Percentiles rank a stretch among this genome's conserved stretches.
Evolutionary conservation across 1,284 basidiomycete species (phyloP).

Genomic region (Quambalaria eucalypti): DNA sequence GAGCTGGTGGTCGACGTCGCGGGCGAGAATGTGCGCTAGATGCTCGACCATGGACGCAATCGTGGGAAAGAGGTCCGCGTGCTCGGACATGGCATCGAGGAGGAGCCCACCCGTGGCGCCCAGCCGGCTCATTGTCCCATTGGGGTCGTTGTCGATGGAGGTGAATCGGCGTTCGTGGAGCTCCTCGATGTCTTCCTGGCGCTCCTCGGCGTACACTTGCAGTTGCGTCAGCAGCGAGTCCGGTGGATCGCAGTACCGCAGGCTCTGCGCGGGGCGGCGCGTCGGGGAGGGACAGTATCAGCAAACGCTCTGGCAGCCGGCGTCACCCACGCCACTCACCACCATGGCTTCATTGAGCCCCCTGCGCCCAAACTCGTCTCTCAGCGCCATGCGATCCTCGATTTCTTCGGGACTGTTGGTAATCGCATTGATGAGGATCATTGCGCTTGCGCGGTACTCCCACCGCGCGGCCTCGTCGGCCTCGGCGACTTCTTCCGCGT

Average conservation of each 20-base stretch:
- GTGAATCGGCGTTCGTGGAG: slow-evolving; percentile 47
- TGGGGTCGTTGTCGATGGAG: not conserved
- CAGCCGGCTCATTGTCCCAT: not conserved
- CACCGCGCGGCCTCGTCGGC: slow-evolving; percentile 52
- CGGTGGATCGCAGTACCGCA: slow-evolving; percentile 67
- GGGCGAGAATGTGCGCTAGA: slow-evolving; percentile 56
- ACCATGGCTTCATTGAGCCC: slow-evolving; percentile 74
- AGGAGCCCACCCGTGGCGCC: slow-evolving; percentile 15
- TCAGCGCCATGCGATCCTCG: slow-evolving; percentile 66
- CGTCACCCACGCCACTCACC: too few species aligned
- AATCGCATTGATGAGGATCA: slow-evolving; percentile 69
- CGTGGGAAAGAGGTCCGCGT: slow-evolving; percentile 41
- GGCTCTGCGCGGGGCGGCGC: too few species aligned
- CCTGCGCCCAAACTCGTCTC: slow-evolving; percentile 69
- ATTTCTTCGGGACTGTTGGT: slow-evolving; percentile 66
- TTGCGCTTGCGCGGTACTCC: slow-evolving; percentile 68
- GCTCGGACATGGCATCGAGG: slow-evolving; percentile 16
- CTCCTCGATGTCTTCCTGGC: slow-evolving; percentile 78
- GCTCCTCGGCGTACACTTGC: slow-evolving; percentile 73
- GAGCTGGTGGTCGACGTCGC: slow-evolving; percentile 57
- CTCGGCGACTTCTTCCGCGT: slow-evolving; percentile 3
- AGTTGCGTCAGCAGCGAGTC: slow-evolving; percentile 65
- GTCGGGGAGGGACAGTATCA: too few species aligned
- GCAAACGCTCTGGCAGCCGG: too few species aligned
- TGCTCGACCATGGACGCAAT: slow-evolving; percentile 51